Base-by-base conservation (phyloP, 1,284 basidiomycete species). In the Boletus austroedulis region DNA sequence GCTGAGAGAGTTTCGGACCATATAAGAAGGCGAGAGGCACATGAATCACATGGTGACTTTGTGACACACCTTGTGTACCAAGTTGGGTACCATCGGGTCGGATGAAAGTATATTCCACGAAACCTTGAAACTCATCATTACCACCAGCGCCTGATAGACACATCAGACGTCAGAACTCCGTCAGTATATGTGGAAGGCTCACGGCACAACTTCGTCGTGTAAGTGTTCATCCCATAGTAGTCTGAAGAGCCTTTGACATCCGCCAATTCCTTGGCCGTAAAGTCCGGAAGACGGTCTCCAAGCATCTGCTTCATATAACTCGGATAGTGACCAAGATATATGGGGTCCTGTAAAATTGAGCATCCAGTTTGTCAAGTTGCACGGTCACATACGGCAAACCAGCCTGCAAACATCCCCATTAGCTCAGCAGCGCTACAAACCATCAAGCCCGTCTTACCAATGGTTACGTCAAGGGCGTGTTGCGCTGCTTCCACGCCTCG, bases 251-350 rank as follows among this genome's bases (percentile, higher is more conserved):
- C 87, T 60, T 83, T 82, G 56, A 92, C 83, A 44, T 90, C 73
- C 26, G 72, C 71, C 44, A 80, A 63, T 66, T 92, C 87, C 56
- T 85, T 85, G 7, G 76, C 64, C 2, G 86, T 85, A 65, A 90
- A 89, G 23, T 76, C 73, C 8, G 88, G 87, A 19, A 92, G 79
- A 43, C 87, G 82, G 58, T 82, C 81, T 31, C 85, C 84, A 34
- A 89, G 76, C 67, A 85, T 80, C 59, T 80, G 72, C 50, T 79
- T 78, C 75, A 92, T 79, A 61, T 81, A 84, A 15, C 73, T 74
- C 24, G 89, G 89, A 74, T 90, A 90, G 60, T 81, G 72, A 17
- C 89, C 89, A 63, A 86, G 83, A 72, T 89, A 89, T 60, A 90
- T 84, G 12, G 88, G 87, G 68, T 90, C 87, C 80, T 78, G 70